Percentiles rank a stretch among this genome's conserved stretches.
These are phyloP conservation scores for Drosera capensis DNA, from an alignment of 148 eudicot genomes.

Conservation along the genomic window DNA sequence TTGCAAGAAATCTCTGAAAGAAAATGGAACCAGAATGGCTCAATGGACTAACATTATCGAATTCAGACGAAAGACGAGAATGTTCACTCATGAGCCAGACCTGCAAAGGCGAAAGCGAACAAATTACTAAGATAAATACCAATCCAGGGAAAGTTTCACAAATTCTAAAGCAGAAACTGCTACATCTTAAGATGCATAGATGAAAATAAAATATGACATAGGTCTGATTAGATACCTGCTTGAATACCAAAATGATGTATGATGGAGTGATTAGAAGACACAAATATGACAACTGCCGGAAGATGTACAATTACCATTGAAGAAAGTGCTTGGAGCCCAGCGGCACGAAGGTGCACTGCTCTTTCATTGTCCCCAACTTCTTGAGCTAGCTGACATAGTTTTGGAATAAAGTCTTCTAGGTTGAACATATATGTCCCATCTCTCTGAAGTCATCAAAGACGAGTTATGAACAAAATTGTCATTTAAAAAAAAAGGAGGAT, in stretches of 20 bases:
- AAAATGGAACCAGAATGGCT: too few species aligned
- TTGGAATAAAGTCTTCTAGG: constrained; percentile 72
- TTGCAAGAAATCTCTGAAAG: too few species aligned
- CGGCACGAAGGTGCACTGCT: constrained; percentile 54
- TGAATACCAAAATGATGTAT: background rate
- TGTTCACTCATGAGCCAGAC: constrained; percentile 95
- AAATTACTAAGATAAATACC: background rate
- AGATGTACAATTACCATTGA: constrained; percentile 45
- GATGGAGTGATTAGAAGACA: background rate
- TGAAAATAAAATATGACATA: too few species aligned
- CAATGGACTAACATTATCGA: constrained; percentile 69
- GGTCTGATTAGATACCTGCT: too few species aligned
- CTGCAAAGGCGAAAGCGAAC: constrained; percentile 15
- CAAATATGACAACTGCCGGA: background rate
- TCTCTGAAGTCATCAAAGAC: background rate
- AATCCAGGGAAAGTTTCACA: too few species aligned
- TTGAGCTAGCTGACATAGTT: constrained; percentile 75
- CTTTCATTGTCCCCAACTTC: constrained; percentile 84
- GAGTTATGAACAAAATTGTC: too few species aligned
- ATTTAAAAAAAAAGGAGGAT: too few species aligned
- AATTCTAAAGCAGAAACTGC: too few species aligned
- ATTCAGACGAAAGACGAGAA: constrained; percentile 74
- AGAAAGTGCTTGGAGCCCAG: constrained; percentile 75
- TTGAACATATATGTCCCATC: constrained; percentile 49
- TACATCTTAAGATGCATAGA: too few species aligned